A percentile compares a stretch with the other conserved stretches of the same genome.
Evolutionary conservation across 345 rosid genomes (phyloP).

Genomic region (Abelmoschus esculentus): DNA sequence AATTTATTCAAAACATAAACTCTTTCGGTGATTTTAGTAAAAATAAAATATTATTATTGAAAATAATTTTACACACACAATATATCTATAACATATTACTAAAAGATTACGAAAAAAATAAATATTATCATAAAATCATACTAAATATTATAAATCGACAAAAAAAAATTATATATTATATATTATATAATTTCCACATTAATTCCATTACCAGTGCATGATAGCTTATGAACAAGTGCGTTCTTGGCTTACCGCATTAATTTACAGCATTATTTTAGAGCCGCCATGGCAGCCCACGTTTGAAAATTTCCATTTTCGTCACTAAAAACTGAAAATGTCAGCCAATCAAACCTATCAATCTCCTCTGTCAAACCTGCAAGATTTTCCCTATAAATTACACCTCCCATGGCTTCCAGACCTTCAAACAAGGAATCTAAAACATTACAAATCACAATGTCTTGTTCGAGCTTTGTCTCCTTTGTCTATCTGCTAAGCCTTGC

Average conservation of each 20-base stretch:
- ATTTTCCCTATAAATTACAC: background rate
- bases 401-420: background rate
- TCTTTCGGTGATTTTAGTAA: too few relatives aligned
- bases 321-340: background rate
- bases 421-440: background rate
- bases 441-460: slow-evolving; percentile 5
- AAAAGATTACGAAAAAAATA: too few relatives aligned
- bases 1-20: background rate
- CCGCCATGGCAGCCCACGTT: background rate
- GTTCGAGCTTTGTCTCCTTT: background rate
- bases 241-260: background rate
- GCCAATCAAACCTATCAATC: background rate
- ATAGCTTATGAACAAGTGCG: slow-evolving; percentile 1
- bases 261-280: background rate
- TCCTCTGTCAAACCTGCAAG: background rate
- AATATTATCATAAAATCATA: too few relatives aligned
- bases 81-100: too few relatives aligned
- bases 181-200: background rate
- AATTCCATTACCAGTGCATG: background rate
- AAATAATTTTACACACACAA: too few relatives aligned
- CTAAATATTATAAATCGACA: too few relatives aligned
- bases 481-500: slow-evolving; percentile 7
- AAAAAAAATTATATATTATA: too few relatives aligned
- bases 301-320: background rate
- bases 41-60: too few relatives aligned